Evolutionary conservation across 495 filamentous ascomycete species (phyloP), one percentile per base, ranked within the genome.

Genomic region (Tuber brumale): DNA sequence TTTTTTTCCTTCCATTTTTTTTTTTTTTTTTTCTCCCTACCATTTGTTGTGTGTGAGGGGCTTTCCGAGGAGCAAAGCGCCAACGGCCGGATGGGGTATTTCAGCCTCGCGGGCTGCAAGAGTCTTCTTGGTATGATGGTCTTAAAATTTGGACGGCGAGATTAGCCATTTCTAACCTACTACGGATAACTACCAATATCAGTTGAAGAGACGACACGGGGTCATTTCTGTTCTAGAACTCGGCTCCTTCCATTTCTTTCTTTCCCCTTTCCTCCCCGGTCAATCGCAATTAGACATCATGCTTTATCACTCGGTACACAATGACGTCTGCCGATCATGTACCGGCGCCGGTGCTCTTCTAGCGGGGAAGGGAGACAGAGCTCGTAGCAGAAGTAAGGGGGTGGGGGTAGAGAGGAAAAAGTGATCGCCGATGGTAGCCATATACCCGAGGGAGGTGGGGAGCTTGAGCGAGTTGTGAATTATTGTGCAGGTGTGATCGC

Each of bases 371-470:
- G 57, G 27, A 61, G 27, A 66, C 16, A 18, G 57, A 66, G 14
- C 27, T 35, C n/a, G 51, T 61, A n/a, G 57, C 51, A 66, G 57
- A 35, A 35, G 57, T 18, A 66, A 35, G 57, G 57, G 57, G 57
- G 27, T 31, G 57, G 57, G 57, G 57, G 57, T 66, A 35, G 27
- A 2, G 57, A 18, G 12, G 57, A 16, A 66, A 66, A 66, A 66
- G 27, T 66, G 57, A 66, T 66, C 57, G 57, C 57, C 57, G 57
- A 66, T 66, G 57, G 35, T 35, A 35, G 57, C 57, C 57, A 35
- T 66, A 66, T 66, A 66, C 31, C 57, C 57, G 27, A 35, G n/a
- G 3, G 23, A 51, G 46, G 19, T 21, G 14, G 27, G 14, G 27
- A 27, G 57, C 14, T 66, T 31, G 12, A 66, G 57, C 57, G 27